Evolutionary conservation across 164 flowering plant species (phyloP), one percentile per base, ranked within the genome.

Genomic region (Kingdonia uniflora): DNA sequence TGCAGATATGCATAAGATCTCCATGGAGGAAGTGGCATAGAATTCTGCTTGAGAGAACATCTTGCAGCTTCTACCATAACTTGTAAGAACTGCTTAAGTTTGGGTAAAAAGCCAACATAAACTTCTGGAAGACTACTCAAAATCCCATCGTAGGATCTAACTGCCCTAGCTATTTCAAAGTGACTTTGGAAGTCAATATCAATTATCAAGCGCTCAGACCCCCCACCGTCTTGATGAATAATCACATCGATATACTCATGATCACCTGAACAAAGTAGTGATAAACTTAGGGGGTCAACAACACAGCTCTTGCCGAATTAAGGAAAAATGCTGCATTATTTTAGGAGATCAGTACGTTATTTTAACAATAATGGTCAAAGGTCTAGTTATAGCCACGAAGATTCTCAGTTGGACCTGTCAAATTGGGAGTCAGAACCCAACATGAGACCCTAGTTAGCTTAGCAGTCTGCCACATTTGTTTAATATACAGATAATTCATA

Each of bases 1-100:
- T 87, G 87, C 71, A 87, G 57, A 63, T 90, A 90, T 33, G 88
- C 83, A 13, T 87, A 76, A 13, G 97, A 87, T 64, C 97, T 80
- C 96, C 96, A 90, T 5, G 97, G 97, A 50, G 96, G 97, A 44
- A 90, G 73, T 44, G 95, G 97, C 97, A 90, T 90, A 14, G 95
- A 87, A 54, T 87, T 90, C 65, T 85, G 95, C 67, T 80, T 79
- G 2, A 90, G 78, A 26, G 97, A 90, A 26, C 72, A 71, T 60
- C 68, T 77, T 58, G 91, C 83, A 57, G 97, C 97, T 48, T 90
- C 95, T n/a, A 58, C 97, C 97, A 90, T 84, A 6, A 80, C 75
- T 57, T 70, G 80, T 29, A 90, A 95, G 25, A 68, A 71, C 57
- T 87, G 87, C 47, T 78, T 74, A 68, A 90, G 60, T 74, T 75